Evolutionary conservation across 768 basidiomycete species (phyloP), one percentile per base, ranked within the genome.

Genomic region (Pleurotus platypus): DNA sequence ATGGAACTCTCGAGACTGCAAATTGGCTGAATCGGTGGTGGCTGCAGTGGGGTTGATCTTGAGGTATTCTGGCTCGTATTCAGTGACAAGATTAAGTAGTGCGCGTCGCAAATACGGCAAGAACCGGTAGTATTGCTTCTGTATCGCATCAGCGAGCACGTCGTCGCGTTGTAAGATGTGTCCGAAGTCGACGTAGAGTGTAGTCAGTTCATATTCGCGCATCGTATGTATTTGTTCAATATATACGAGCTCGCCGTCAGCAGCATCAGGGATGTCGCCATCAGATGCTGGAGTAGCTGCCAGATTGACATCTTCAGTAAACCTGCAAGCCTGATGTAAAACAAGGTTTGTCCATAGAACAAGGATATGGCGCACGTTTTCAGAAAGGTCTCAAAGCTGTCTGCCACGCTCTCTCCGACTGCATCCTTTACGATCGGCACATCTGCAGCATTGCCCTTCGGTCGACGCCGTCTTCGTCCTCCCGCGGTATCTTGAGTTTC

Each of bases 101-200:
- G 95, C 94, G 60, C 94, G 90, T 48, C 92, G 87, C 39, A 98
- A 82, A 72, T 92, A 99, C 0, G 96, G 96, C 1, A 98, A 76
- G 73, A 98, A 98, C 65, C 97, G 87, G 69, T 98, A 98, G 69
- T 99, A 98, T 68, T 97, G 93, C 60, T 86, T 90, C 62, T 90
- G 87, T 58, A 99, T 92, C 1, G 96, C 96, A 61, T 91, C 85
- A 0, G 96, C 95, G 16, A 98, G 87, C 4, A 94, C 88, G 61
- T 97, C 94, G 68, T 98, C 95, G 55, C 86, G 82, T 67, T 89
- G 85, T 24, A 97, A 81, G 37, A 98, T 80, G 69, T 99, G 94
- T 8, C 85, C 83, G 59, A 89, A 98, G 75, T 98, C 95, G 71
- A 99, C 89, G 67, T 98, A 99, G 67, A 99, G 87, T 0, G 96